Evolutionary conservation across 345 rosid species (phyloP).

Genomic region (Ceriops tagal): DNA sequence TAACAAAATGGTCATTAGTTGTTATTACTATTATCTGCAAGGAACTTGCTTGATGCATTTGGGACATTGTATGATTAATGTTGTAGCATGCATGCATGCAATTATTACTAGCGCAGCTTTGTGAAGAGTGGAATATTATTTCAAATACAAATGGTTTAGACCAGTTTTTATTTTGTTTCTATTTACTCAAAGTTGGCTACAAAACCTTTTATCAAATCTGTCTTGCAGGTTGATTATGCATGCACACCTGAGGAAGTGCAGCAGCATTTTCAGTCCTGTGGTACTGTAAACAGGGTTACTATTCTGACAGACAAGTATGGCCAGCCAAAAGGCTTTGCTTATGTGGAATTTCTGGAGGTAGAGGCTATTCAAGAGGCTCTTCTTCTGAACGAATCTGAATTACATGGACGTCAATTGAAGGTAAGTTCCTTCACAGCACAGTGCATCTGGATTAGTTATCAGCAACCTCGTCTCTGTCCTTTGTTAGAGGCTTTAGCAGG

Average conservation of each 20-base stretch:
- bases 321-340: conserved; percentile 97
- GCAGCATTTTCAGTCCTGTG: conserved; percentile 95
- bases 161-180: too few species aligned
- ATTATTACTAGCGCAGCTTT: too few species aligned
- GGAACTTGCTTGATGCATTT: too few species aligned
- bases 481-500: not conserved
- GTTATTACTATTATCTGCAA: too few species aligned
- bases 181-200: not conserved
- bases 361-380: conserved; percentile 92
- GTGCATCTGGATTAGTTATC: too few species aligned
- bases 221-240: conserved; percentile 77
- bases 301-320: conserved; percentile 92
- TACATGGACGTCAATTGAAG: conserved; percentile 91
- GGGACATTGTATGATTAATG: too few species aligned
- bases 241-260: conserved; percentile 99
- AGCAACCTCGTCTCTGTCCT: not conserved
- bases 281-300: conserved; percentile 90
- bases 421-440: conserved; percentile 19
- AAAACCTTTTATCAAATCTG: not conserved
- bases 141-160: too few species aligned
- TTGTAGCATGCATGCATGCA: too few species aligned
- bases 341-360: conserved; percentile 81
- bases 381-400: conserved; percentile 59
- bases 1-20: too few species aligned
- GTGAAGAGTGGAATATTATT: too few species aligned